Percentiles rank a stretch among this genome's conserved stretches.
These are phyloP conservation scores for Hypoxylon sp. DNA, from an alignment of 2,329 filamentous ascomycete species.

Conservation along the genomic window DNA sequence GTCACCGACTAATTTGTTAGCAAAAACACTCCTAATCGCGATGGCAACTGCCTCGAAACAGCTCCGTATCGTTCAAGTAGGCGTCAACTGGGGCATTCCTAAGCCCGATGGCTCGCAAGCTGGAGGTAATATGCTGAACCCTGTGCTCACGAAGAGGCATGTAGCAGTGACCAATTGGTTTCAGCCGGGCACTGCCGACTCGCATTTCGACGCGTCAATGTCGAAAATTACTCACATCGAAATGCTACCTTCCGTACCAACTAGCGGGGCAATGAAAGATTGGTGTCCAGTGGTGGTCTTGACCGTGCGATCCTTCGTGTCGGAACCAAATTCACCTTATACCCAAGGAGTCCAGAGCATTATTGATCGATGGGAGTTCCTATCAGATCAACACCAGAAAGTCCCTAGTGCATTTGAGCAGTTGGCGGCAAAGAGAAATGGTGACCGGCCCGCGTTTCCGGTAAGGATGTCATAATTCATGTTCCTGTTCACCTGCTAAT, in stretches of 20 bases:
- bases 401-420: conserved; percentile 84
- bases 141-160: conserved; percentile 66
- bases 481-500: conserved; percentile 30
- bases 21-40: conserved; percentile 69
- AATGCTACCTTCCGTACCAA: conserved; percentile 73
- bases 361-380: conserved; percentile 84
- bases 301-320: conserved; percentile 75
- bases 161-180: conserved; percentile 70
- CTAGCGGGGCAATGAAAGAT: conserved; percentile 67
- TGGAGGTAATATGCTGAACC: conserved; percentile 60
- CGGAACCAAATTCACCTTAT: conserved; percentile 65
- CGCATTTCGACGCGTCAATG: conserved; percentile 63
- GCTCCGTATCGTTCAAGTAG: conserved; percentile 78
- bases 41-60: conserved; percentile 77
- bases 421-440: conserved; percentile 72
- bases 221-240: conserved; percentile 79
- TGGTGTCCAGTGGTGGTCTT: conserved; percentile 72
- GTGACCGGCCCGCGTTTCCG: conserved; percentile 49
- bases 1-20: conserved; percentile 36
- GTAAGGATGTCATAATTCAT: conserved; percentile 29
- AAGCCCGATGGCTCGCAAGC: conserved; percentile 67
- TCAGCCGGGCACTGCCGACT: conserved; percentile 59
- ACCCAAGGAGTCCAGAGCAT: conserved; percentile 77
- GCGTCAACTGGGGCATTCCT: conserved; percentile 77
- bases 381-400: conserved; percentile 72